Conservation (phyloP, 257 asterid species). For the Solanum dulcamara region DNA sequence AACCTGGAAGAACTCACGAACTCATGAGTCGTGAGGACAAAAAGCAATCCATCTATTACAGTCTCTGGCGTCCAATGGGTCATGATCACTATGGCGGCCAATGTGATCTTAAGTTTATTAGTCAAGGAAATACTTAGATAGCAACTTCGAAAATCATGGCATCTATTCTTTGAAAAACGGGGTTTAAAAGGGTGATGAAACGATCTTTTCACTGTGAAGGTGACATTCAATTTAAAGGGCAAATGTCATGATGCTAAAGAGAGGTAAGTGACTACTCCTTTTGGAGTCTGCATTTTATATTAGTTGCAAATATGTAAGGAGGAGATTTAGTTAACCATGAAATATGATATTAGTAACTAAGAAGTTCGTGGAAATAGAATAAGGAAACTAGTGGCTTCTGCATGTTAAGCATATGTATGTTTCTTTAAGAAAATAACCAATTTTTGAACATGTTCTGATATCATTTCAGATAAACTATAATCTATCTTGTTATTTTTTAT, state of each 20-base stretch:
- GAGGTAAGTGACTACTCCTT: not conserved
- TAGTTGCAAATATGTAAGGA: not conserved
- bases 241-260: not conserved
- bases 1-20: not conserved
- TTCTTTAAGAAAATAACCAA: not conserved
- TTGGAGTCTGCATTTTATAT: not conserved
- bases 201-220: not conserved
- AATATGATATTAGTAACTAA: not conserved
- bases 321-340: not conserved
- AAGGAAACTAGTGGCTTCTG: not conserved
- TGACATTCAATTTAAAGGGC: not conserved
- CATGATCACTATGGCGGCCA: not conserved
- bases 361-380: not conserved
- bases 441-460: not conserved
- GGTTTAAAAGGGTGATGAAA: not conserved
- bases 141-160: not conserved
- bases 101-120: not conserved
- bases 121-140: not conserved
- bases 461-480: not conserved
- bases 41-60: not conserved
- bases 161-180: not conserved
- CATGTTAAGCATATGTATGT: not conserved
- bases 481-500: not conserved
- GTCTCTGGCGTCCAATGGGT: not conserved
- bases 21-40: not conserved